A percentile compares a stretch with the other conserved stretches of the same genome.
These are phyloP conservation scores for Psilocybe cubensis DNA, from an alignment of 768 basidiomycete genomes.

Conservation along the genomic window DNA sequence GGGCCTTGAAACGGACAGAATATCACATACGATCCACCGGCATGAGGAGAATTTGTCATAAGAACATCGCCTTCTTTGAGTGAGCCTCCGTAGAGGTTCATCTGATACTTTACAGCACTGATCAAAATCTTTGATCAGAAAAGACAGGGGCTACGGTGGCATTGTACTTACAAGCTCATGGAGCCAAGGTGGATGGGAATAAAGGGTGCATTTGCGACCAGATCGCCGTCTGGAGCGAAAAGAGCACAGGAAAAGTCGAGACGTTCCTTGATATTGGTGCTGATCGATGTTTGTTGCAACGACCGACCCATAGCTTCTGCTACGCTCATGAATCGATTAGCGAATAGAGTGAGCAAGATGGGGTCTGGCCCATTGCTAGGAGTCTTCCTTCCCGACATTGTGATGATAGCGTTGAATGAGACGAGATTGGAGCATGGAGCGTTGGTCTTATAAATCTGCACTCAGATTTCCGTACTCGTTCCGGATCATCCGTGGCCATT, in stretches of 20 bases:
- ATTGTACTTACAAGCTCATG: slow-evolving; percentile 80
- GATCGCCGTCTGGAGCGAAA: slow-evolving; percentile 92
- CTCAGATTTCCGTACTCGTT: slow-evolving; percentile 18
- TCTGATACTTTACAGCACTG: slow-evolving; percentile 89
- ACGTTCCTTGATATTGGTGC: slow-evolving; percentile 95
- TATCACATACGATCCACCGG: slow-evolving; percentile 79
- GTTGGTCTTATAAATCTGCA: background rate
- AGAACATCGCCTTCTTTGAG: slow-evolving; percentile 91
- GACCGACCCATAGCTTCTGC: slow-evolving; percentile 96
- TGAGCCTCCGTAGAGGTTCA: slow-evolving; percentile 69
- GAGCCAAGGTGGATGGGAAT: slow-evolving; percentile 87
- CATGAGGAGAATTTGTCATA: slow-evolving; percentile 89
- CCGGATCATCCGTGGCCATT: background rate
- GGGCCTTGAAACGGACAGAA: slow-evolving; percentile 10
- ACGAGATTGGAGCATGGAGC: background rate
- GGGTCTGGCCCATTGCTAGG: slow-evolving; percentile 68
- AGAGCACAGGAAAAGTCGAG: slow-evolving; percentile 95
- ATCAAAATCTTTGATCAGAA: slow-evolving; percentile 5
- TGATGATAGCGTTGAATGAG: slow-evolving; percentile 7
- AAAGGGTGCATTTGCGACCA: slow-evolving; percentile 94
- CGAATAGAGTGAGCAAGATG: slow-evolving; percentile 88
- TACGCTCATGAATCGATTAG: slow-evolving; percentile 97
- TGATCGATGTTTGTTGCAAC: slow-evolving; percentile 88
- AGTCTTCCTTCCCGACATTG: slow-evolving; percentile 19
- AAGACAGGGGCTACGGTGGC: slow-evolving; percentile 4